Base-by-base conservation (phyloP, 352 stramenopile genomes). In the Pythium phragmitis region DNA sequence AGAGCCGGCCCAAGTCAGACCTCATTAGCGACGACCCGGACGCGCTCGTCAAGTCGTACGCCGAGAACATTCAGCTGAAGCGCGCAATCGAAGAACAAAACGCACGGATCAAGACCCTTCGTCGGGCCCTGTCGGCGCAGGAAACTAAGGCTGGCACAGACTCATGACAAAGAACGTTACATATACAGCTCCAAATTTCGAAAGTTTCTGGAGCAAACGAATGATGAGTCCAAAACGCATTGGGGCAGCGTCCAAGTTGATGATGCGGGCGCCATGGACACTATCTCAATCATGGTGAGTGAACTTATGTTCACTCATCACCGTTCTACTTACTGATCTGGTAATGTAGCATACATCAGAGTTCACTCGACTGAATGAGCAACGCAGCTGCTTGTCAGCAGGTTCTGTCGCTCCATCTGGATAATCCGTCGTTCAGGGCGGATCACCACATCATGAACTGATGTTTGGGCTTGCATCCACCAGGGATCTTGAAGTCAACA, bases 31-130 rank as follows among this genome's bases (percentile, higher is more conserved):
- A 65, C 47, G 58, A 65, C 48, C 58, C 58, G 34, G 47, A 65
- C n/a, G 58, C 58, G 28, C 39, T 65, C 19, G 28, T 65, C 47
- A 65, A 65, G 37, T 65, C 58, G 34, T 65, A 65, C 37, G 39
- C 58, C 14, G 58, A 65, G 17, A 65, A 65, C 41, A 65, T 65
- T 39, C 58, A 65, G 48, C 48, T 65, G 36, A 65, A 65, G 26
- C 47, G 58, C 3, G 58, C 58, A 47, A 65, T 65, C 37, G 58
- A 65, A 57, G 58, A 65, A 26, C 58, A 65, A 37, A 48, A 65
- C 28, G 58, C 47, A 6, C 48, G 49, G 14, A 65, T 65, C 37
- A 65, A 65, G n/a, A 58, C 47, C 19, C 48, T 65, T 5, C 33
- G 47, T 9, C 58, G 58, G 9, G 47, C 58, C 14, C 36, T 65